Base-by-base conservation (phyloP, 169 alveolate genomes). In the Cryptosporidium ryanae region DNA sequence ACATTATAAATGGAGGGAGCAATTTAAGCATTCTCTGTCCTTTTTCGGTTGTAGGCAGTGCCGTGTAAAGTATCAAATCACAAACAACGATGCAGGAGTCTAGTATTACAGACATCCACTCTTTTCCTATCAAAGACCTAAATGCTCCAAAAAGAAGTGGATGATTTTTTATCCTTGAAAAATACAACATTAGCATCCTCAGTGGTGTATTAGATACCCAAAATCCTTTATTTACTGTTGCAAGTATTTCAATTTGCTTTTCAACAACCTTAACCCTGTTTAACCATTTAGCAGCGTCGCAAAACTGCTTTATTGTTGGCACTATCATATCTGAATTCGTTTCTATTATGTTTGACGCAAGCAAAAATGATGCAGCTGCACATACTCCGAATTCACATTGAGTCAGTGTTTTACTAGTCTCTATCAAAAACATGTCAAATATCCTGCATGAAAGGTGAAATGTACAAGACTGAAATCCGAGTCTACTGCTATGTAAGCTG, bases 211-310 rank as follows among this genome's bases (percentile, higher is more conserved):
- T 15, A 12, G 64, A 57, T n/a, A 76, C 49, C 13, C 64, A 50
- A 61, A 76, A 76, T 21, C 64, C 48, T 21, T 44, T 32, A 23
- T 34, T 57, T 23, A 76, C 64, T 21, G 32, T 27, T 7, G 76
- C 63, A 7, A 76, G 49, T 29, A 76, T 76, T 27, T 76, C 87
- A 2, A 76, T 15, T 48, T 76, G 87, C 50, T 49, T 76, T 34
- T 57, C 50, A 27, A 76, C 21, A 12, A 76, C 27, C 38, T 55
- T 76, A 23, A 32, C 43, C 1, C 71, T 34, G 23, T 76, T 43
- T 15, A 76, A 23, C 87, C 87, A 76, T 31, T 76, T 76, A 21
- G 87, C 87, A 25, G 87, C 87, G 27, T 76, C 65, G 38, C 76
- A 76, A 61, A 76, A 76, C 38, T 76, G 87, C 21, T 23, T 76